Conservation (phyloP, 768 basidiomycete genomes). For the Lactarius tabidus region DNA sequence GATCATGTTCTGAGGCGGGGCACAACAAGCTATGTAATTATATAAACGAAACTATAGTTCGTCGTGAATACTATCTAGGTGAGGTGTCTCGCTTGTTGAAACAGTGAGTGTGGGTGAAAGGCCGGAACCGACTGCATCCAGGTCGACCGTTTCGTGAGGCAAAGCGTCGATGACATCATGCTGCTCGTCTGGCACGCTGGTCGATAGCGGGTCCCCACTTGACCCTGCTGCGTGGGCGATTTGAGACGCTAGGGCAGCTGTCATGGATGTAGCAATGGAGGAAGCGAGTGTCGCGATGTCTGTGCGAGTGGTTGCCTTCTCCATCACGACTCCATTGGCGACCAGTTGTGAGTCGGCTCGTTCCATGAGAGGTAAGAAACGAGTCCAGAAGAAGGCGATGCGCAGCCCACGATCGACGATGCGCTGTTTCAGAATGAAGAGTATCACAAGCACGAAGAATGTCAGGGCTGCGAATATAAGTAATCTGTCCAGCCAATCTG, state of each 20-base stretch:
- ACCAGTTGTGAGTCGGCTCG: background rate
- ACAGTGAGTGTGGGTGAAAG: background rate
- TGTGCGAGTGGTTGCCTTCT: background rate
- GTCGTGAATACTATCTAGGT: constrained; percentile 12
- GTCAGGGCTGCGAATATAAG: constrained; percentile 75
- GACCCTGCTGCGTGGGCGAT: background rate
- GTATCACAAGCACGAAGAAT: constrained; percentile 83
- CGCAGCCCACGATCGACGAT: no score
- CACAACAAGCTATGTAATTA: no score
- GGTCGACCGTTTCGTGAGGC: background rate
- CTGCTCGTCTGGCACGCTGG: background rate
- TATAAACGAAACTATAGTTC: no score
- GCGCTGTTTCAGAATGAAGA: constrained; percentile 86
- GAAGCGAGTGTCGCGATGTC: constrained; percentile 4
- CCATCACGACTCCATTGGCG: constrained; percentile 4
- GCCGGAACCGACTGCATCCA: background rate
- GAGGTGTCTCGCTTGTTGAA: background rate
- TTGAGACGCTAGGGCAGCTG: constrained; percentile 1
- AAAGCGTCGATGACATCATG: background rate
- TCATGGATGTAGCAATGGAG: constrained; percentile 4
- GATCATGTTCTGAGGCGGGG: no score
- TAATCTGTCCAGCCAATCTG: constrained; percentile 92
- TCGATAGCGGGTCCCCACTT: background rate
- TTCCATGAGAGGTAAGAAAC: constrained; percentile 49
- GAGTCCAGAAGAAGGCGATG: constrained; percentile 90